Evolutionary conservation across 768 basidiomycete species (phyloP).

Genomic region (Suillus bovinus): DNA sequence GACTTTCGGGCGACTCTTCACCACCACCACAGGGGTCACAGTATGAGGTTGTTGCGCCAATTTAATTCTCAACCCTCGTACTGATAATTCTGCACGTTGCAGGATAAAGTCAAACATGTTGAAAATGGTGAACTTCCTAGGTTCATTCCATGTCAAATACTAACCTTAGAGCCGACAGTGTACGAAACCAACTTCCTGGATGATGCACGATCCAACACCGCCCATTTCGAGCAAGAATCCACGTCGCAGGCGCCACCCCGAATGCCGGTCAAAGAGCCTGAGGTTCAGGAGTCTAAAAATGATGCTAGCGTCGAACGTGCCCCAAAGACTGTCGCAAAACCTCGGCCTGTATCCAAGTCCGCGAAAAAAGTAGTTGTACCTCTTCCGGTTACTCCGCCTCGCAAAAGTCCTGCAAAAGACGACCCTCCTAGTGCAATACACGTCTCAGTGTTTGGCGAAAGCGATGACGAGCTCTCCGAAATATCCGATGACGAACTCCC

Average conservation of each 20-base stretch:
- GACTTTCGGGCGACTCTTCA: constrained; percentile 23
- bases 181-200: constrained; percentile 24
- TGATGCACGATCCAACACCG: not conserved
- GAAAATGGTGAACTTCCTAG: constrained; percentile 22
- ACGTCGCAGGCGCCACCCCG: not conserved
- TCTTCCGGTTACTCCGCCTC: not conserved
- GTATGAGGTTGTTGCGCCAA: constrained; percentile 23
- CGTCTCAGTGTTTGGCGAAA: constrained; percentile 19
- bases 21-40: constrained; percentile 23
- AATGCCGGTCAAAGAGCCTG: not conserved
- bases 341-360: constrained; percentile 1
- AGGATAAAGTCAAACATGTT: constrained; percentile 33
- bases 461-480: constrained; percentile 33
- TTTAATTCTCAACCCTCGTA: not conserved
- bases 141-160: not conserved
- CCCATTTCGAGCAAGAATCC: not conserved
- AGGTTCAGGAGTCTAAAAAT: not conserved
- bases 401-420: not conserved
- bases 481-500: constrained; percentile 31
- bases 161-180: constrained; percentile 17
- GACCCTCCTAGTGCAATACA: constrained; percentile 2
- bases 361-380: not conserved
- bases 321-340: not conserved
- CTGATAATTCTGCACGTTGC: not conserved
- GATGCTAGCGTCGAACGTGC: not conserved